Base-by-base conservation (phyloP, 2,329 filamentous ascomycete species). In the Epichloe typhina region DNA sequence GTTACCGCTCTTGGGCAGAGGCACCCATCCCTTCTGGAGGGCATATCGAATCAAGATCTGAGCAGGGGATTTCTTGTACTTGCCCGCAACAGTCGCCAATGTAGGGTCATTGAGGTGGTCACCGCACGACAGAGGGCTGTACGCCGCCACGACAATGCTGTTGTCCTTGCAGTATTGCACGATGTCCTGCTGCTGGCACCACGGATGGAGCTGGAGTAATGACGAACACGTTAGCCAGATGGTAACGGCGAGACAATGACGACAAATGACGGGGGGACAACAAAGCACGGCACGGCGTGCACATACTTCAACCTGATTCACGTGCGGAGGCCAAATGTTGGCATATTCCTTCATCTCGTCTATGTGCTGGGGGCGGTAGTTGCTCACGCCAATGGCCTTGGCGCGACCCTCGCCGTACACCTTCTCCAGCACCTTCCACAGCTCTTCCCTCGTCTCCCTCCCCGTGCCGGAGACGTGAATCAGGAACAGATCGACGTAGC, bases 221-320 rank as follows among this genome's bases (percentile, higher is more conserved):
- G 26, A 31, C 4, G 26, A 31, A 31, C 3, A 11, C 26, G 26
- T 31, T 31, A 31, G 26, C 26, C 26, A 33, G 35, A 12, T 35
- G 23, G 23, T 17, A 3, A 44, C 36, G 42, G 4, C 40, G 41
- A 36, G 4, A 31, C 12, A 38, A 3, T 7, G 31, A 38, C 9
- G 17, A 11, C 4, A 17, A 17, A 39, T 26, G 17, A 19, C 41
- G 21, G 15, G 26, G 7, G 13, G 17, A 19, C n/a, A 39, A 31
- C 23, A 26, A 26, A 7, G 23, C 23, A 26, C 23, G 7, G 26
- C 26, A 11, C 26, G 26, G 26, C 4, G 26, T 31, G 19, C 19
- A 42, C 72, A 62, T 62, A 83, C 82, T 75, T 86, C 82, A 55
- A 87, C 79, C 64, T 88, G 85, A 61, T 87, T 86, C 6, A 85